Conservation (phyloP, 306 rosid species). For the Cicer arietinum region DNA sequence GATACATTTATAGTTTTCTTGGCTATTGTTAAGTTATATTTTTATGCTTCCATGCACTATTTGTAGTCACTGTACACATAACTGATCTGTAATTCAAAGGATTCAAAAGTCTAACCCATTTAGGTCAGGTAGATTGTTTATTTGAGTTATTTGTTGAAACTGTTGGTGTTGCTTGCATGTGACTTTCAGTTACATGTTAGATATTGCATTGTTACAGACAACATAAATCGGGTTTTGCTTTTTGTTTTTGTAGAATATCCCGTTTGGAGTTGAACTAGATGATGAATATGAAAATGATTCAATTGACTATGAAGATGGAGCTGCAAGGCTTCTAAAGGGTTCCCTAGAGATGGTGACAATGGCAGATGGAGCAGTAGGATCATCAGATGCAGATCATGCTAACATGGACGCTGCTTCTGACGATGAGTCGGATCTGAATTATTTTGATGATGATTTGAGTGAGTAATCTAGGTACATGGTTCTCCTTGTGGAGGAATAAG, state of each 20-base stretch:
- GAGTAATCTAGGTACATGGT: conserved; percentile 51
- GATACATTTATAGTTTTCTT: conserved; percentile 19
- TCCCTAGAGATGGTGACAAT: conserved; percentile 57
- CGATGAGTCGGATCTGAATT: conserved; percentile 74
- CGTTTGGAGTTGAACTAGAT: conserved; percentile 63
- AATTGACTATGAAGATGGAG: conserved; percentile 69
- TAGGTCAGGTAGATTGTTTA: conserved; percentile 3
- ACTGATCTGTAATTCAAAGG: conserved; percentile 23
- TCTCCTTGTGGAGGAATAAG: conserved; percentile 34
- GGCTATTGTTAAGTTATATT: conserved; percentile 10
- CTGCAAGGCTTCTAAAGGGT: conserved; percentile 57
- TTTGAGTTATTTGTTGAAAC: conserved; percentile 21
- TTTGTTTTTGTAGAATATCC: conserved; percentile 57
- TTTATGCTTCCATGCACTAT: conserved; percentile 26
- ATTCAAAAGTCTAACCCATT: not conserved
- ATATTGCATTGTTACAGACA: conserved; percentile 7
- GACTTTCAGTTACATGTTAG: conserved; percentile 31
- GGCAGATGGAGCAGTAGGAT: conserved; percentile 55
- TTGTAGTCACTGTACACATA: conserved; percentile 2
- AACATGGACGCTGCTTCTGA: conserved; percentile 63
- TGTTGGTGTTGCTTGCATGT: conserved; percentile 6
- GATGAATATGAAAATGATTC: conserved; percentile 72
- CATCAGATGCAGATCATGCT: conserved; percentile 55
- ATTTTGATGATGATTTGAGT: conserved; percentile 72
- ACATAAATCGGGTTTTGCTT: conserved; percentile 19